phyloP scores from a whole-genome alignment of 2,329 filamentous ascomycete species.

The Lachnellula subtilissima region DNA sequence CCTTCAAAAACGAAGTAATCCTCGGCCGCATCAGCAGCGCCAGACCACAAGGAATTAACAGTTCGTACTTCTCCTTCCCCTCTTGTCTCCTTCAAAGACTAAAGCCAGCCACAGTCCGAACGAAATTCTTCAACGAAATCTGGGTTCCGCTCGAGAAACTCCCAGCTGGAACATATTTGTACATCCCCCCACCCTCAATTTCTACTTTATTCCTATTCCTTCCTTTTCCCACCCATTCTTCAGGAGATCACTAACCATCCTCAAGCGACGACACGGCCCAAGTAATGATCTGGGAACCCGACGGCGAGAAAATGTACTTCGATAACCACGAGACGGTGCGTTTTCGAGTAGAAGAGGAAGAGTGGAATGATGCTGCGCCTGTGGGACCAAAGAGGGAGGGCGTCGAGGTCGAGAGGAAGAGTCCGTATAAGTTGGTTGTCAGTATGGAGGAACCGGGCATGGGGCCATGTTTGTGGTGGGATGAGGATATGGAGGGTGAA shows the following conservation, averaged over 20 bases:
- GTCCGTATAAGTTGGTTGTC: constrained; percentile 66
- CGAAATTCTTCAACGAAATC: constrained; percentile 94
- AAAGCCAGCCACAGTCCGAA: constrained; percentile 51
- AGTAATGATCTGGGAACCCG: constrained; percentile 79
- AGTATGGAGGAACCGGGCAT: constrained; percentile 60
- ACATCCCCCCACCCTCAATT: constrained; percentile 33
- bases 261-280: constrained; percentile 66
- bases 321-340: constrained; percentile 87
- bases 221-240: neutral
- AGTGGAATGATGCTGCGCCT: constrained; percentile 86
- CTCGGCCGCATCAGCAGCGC: constrained; percentile 76
- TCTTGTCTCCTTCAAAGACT: neutral
- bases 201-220: neutral
- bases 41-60: constrained; percentile 65
- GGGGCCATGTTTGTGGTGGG: constrained; percentile 62
- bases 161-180: constrained; percentile 74
- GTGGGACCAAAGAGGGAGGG: constrained; percentile 58
- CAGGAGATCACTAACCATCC: constrained; percentile 6
- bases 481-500: constrained; percentile 29
- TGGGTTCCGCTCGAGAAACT: constrained; percentile 71
- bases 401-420: constrained; percentile 50
- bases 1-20: constrained; percentile 92
- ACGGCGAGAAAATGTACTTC: constrained; percentile 72
- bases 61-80: constrained; percentile 37
- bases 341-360: constrained; percentile 78